Evolutionary conservation across 352 stramenopile genomes (phyloP).

Genomic region (Phytophthora sp.): DNA sequence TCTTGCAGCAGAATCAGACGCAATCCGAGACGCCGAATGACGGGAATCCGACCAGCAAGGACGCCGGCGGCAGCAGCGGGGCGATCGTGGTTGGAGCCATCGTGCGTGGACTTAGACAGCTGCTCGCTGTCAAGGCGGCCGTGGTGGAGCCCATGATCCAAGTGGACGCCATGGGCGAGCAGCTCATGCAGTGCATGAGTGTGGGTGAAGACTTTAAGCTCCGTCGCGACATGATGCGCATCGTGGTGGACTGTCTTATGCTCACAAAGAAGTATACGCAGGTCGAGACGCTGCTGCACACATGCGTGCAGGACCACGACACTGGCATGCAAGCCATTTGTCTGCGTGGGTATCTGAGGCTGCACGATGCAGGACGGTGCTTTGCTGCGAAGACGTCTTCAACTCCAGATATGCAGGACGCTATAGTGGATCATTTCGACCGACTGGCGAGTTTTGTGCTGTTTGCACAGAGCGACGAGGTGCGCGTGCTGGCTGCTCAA

Average conservation of each 20-base stretch:
- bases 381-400: conserved; percentile 14
- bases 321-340: conserved; percentile 57
- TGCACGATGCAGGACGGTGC: conserved; percentile 47
- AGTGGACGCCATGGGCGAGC: conserved; percentile 77
- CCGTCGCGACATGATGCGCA: conserved; percentile 70
- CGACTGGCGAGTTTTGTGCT: conserved; percentile 42
- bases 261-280: conserved; percentile 44
- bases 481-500: conserved; percentile 43
- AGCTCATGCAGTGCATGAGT: conserved; percentile 81
- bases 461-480: conserved; percentile 34
- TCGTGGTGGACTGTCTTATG: conserved; percentile 77
- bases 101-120: conserved; percentile 59
- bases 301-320: conserved; percentile 67
- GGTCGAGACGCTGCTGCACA: conserved; percentile 49
- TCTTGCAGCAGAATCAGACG: conserved; percentile 70
- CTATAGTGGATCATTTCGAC: conserved; percentile 38
- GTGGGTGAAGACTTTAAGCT: conserved; percentile 80
- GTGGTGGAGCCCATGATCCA: conserved; percentile 86
- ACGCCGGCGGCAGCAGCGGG: conserved; percentile 29
- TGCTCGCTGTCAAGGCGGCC: conserved; percentile 62
- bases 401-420: neutral
- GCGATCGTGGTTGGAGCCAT: conserved; percentile 74
- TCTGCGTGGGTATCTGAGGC: conserved; percentile 58
- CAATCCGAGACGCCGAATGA: conserved; percentile 21
- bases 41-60: conserved; percentile 20